Evolutionary conservation across 148 eudicot genomes (phyloP).

Genomic region (Fallopia convolvulus): DNA sequence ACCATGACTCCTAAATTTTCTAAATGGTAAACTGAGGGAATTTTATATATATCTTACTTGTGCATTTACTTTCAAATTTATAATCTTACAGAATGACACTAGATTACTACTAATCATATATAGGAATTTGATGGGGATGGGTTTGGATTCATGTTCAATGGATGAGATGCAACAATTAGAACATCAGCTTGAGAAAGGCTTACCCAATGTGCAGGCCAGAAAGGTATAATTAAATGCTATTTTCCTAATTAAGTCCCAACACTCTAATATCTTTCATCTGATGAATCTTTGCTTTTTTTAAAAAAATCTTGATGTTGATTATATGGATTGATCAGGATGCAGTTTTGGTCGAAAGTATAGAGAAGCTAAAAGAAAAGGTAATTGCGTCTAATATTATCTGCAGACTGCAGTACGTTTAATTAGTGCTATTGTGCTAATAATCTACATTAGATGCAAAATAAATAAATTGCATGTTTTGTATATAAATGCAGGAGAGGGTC

Average conservation of each 20-base stretch:
- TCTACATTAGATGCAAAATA: too few relatives aligned
- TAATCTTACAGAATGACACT: neutral
- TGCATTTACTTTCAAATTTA: neutral
- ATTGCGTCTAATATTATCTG: neutral
- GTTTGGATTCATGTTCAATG: slow-evolving; percentile 8
- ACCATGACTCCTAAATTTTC: neutral
- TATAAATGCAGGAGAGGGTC: slow-evolving; percentile 7
- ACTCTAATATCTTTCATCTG: too few relatives aligned
- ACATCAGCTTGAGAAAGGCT: slow-evolving; percentile 2
- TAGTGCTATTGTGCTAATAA: too few relatives aligned
- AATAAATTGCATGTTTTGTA: neutral
- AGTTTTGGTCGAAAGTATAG: neutral
- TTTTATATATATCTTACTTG: neutral
- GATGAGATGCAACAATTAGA: slow-evolving; percentile 11
- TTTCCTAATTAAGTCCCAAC: neutral
- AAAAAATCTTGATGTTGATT: neutral
- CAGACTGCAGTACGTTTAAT: too few relatives aligned
- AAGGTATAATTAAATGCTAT: neutral
- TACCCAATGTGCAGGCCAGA: slow-evolving; percentile 2
- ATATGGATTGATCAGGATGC: neutral
- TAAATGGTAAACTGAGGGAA: neutral
- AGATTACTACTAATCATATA: neutral
- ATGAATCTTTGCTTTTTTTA: too few relatives aligned
- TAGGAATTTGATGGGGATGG: slow-evolving; percentile 8
- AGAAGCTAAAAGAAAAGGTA: slow-evolving; percentile 11